Conservation (phyloP, 2,329 filamentous ascomycete genomes). For the Byssochlamys sp. region DNA sequence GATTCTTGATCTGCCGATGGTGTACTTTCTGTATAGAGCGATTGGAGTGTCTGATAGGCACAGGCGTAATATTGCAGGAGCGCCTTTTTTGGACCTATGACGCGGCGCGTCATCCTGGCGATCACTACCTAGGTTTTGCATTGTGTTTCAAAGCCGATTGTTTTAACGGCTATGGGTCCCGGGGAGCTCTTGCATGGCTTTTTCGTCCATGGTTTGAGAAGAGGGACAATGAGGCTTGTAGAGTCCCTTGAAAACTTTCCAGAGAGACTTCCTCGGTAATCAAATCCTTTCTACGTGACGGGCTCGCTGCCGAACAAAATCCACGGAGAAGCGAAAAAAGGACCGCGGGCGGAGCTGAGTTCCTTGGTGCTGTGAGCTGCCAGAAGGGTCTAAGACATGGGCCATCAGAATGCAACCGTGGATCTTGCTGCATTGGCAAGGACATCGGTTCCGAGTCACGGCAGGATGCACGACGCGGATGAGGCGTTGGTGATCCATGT, state of each 20-base stretch:
- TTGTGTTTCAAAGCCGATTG: not conserved
- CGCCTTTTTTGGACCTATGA: not conserved
- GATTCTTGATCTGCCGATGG: not conserved
- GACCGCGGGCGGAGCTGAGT: not conserved
- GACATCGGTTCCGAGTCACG: not conserved
- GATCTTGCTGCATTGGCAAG: not conserved
- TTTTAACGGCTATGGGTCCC: not conserved
- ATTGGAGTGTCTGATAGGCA: not conserved
- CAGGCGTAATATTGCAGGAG: not conserved
- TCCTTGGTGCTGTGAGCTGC: not conserved
- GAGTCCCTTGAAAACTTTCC: not conserved
- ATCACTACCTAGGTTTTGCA: not conserved
- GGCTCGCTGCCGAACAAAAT: not conserved
- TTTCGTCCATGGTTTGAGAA: not conserved
- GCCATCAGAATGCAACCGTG: not conserved
- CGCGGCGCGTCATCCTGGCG: not conserved
- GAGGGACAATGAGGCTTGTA: not conserved
- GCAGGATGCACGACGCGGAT: not conserved
- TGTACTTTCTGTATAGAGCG: not conserved
- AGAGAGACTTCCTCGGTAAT: not conserved
- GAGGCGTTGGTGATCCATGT: not conserved
- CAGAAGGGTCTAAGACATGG: not conserved
- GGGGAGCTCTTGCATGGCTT: not conserved
- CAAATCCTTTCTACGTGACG: not conserved
- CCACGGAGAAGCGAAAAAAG: not conserved